phyloP scores from a whole-genome alignment of 495 filamentous ascomycete genomes.

The Penicillium waksmanii region DNA sequence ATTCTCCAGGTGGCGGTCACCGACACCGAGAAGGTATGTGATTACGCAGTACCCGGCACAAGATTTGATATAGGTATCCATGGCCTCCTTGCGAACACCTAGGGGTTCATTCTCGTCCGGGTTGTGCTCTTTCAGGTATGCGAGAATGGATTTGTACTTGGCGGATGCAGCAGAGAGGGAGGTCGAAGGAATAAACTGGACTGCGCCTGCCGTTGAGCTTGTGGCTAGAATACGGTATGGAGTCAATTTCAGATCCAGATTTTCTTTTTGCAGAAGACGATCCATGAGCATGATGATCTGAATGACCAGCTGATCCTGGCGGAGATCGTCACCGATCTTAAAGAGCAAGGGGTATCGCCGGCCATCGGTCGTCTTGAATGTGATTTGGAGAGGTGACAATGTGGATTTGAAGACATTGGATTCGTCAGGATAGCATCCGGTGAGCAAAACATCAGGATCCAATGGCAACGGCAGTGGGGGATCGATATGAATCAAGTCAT shows the following conservation, averaged over 20 bases:
- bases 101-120: constrained; percentile 82
- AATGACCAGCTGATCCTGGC: constrained; percentile 96
- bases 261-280: constrained; percentile 91
- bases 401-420: constrained; percentile 94
- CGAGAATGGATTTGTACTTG: constrained; percentile 82
- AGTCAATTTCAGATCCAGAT: constrained; percentile 91
- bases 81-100: constrained; percentile 86
- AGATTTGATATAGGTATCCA: constrained; percentile 95
- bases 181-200: constrained; percentile 88
- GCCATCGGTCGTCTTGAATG: constrained; percentile 79
- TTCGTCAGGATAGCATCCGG: constrained; percentile 81
- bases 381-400: constrained; percentile 85
- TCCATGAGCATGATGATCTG: constrained; percentile 99
- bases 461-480: constrained; percentile 88
- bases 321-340: constrained; percentile 95
- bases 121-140: constrained; percentile 88
- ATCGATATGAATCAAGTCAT: constrained; percentile 80
- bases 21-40: constrained; percentile 97
- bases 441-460: constrained; percentile 78
- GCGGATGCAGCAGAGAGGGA: constrained; percentile 77
- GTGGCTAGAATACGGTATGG: constrained; percentile 97
- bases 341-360: constrained; percentile 88
- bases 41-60: constrained; percentile 99
- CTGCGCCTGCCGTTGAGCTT: constrained; percentile 81
- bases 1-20: constrained; percentile 95